Evolutionary conservation across 495 filamentous ascomycete species (phyloP).

Genomic region (Podospora anserina): DNA sequence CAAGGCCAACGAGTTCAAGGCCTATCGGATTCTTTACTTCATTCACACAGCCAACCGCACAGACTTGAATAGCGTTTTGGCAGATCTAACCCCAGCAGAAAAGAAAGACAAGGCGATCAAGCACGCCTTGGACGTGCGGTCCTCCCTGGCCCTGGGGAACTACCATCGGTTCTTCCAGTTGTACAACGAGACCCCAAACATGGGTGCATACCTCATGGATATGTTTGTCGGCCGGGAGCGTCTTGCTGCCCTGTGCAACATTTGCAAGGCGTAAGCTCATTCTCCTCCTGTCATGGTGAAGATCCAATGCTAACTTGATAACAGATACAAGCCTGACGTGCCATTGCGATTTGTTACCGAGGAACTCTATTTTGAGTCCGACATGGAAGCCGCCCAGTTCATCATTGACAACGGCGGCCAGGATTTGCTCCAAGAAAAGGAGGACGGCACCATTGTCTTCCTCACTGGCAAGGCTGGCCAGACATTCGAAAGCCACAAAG

Average conservation of each 20-base stretch:
- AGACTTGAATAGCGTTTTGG: conserved; percentile 94
- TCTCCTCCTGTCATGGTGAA: not conserved
- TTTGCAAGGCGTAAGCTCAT: conserved; percentile 85
- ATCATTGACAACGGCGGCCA: conserved; percentile 72
- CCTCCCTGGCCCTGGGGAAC: conserved; percentile 87
- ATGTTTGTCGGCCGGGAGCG: conserved; percentile 96
- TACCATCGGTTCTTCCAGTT: conserved; percentile 96
- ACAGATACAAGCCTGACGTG: conserved; percentile 86
- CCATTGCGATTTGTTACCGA: conserved; percentile 88
- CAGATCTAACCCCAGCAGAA: conserved; percentile 96
- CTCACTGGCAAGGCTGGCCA: conserved; percentile 68
- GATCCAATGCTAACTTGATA: conserved; percentile 34
- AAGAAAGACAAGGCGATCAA: conserved; percentile 78
- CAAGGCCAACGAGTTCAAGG: conserved; percentile 93
- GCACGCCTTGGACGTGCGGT: conserved; percentile 89
- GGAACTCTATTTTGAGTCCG: conserved; percentile 92
- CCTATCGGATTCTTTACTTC: conserved; percentile 99
- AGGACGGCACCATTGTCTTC: conserved; percentile 67
- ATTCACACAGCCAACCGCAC: conserved; percentile 98
- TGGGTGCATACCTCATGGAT: conserved; percentile 98
- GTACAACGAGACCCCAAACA: conserved; percentile 90
- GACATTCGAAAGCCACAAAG: conserved; percentile 69
- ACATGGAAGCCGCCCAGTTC: conserved; percentile 85
- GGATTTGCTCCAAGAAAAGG: conserved; percentile 72
- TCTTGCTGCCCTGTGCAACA: conserved; percentile 79